Evolutionary conservation across 257 asterid genomes (phyloP).

Genomic region (Nicotiana knightiana): DNA sequence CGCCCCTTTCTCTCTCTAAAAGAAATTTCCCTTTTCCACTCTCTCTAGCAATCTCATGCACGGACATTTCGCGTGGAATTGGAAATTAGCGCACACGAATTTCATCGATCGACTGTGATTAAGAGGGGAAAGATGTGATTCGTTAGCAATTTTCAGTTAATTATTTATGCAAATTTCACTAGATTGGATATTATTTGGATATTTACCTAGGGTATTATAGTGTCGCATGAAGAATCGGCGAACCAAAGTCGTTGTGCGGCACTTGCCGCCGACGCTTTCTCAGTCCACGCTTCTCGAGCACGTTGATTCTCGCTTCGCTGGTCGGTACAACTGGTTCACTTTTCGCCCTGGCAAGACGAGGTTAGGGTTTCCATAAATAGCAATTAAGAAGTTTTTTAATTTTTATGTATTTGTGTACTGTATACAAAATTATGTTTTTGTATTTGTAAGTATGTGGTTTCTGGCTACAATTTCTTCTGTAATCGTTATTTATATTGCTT

Average conservation of each 20-base stretch:
- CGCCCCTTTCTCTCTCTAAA: constrained; percentile 25
- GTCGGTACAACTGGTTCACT: constrained; percentile 68
- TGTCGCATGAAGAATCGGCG: constrained; percentile 89
- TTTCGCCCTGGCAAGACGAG: constrained; percentile 75
- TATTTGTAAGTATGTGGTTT: neutral
- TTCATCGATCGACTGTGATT: constrained; percentile 11
- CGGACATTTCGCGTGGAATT: constrained; percentile 31
- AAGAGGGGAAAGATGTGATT: constrained; percentile 39
- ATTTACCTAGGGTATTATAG: constrained; percentile 52
- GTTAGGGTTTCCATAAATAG: constrained; percentile 32
- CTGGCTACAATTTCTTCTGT: neutral
- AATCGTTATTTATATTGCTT: neutral
- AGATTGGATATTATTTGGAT: neutral
- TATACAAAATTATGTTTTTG: neutral
- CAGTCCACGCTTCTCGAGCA: constrained; percentile 79
- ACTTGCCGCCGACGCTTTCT: constrained; percentile 96
- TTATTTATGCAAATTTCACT: neutral
- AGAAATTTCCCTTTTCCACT: constrained; percentile 21
- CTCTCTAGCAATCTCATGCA: constrained; percentile 28
- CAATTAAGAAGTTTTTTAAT: neutral
- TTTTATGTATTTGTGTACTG: neutral
- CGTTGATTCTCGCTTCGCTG: constrained; percentile 77
- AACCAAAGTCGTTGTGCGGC: constrained; percentile 96
- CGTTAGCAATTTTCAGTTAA: constrained; percentile 25
- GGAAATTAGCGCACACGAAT: constrained; percentile 40